A percentile compares a stretch with the other conserved stretches of the same genome.
Evolutionary conservation across 2,329 filamentous ascomycete species (phyloP).

Genomic region (Trichophaea hybrida): DNA sequence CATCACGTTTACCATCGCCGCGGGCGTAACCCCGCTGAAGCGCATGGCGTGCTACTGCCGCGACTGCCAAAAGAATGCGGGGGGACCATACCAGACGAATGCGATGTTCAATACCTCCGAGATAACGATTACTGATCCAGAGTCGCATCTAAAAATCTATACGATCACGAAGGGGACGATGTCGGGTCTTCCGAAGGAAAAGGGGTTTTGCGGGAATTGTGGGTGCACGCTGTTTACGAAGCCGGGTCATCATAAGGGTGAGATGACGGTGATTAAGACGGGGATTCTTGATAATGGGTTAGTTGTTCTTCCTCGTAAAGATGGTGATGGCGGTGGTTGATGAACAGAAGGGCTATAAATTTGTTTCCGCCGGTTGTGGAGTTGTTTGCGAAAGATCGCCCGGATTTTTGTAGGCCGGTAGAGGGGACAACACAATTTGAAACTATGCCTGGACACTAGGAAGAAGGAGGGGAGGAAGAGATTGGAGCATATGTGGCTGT

Average conservation of each 20-base stretch:
- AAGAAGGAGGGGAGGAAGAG: neutral
- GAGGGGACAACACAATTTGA: conserved; percentile 7
- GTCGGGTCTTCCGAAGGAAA: conserved; percentile 6
- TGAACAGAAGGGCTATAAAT: neutral
- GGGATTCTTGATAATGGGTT: conserved; percentile 10
- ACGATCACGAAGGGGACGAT: neutral
- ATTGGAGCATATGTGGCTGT: too few relatives aligned
- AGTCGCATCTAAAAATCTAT: conserved; percentile 4
- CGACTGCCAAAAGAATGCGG: conserved; percentile 4
- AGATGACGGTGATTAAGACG: conserved; percentile 5
- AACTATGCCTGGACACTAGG: neutral
- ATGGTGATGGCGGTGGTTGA: neutral
- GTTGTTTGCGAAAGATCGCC: conserved; percentile 9
- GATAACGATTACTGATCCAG: neutral
- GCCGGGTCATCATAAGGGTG: neutral
- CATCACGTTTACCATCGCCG: conserved; percentile 6
- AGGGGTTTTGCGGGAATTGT: conserved; percentile 12
- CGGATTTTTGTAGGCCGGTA: conserved; percentile 3
- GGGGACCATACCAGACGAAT: conserved; percentile 4
- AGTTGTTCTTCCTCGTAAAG: neutral
- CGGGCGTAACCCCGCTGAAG: neutral
- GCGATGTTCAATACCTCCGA: neutral
- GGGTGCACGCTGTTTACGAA: conserved; percentile 13
- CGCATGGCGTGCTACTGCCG: conserved; percentile 5
- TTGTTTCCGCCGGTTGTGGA: conserved; percentile 4